These are phyloP conservation scores for Chalciporus sphaerocephalus DNA, from an alignment of 768 basidiomycete genomes.

Conservation along the genomic window DNA sequence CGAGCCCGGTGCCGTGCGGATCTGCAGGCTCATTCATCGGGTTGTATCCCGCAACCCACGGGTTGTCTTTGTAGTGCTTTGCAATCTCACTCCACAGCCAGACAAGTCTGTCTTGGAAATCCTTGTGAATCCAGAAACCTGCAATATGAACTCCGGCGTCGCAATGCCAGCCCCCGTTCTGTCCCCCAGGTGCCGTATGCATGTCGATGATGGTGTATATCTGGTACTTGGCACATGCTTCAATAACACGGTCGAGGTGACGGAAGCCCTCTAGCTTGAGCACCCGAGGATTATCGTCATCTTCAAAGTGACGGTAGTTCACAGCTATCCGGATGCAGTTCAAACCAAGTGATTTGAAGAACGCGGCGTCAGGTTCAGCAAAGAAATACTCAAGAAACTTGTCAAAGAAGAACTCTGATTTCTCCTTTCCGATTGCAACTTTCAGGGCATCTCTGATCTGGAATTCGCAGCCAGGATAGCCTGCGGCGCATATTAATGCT, in stretches of 20 bases:
- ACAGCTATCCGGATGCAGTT: conserved; percentile 72
- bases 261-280: conserved; percentile 68
- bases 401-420: conserved; percentile 77
- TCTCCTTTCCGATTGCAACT: conserved; percentile 55
- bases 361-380: conserved; percentile 61
- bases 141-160: conserved; percentile 64
- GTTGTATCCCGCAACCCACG: conserved; percentile 47
- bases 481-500: conserved; percentile 25
- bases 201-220: conserved; percentile 77
- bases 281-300: conserved; percentile 74
- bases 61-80: conserved; percentile 38
- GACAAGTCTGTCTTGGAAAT: conserved; percentile 41
- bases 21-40: conserved; percentile 45
- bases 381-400: conserved; percentile 85
- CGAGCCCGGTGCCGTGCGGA: conserved; percentile 31
- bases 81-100: conserved; percentile 41
- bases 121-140: conserved; percentile 40
- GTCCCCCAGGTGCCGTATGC: conserved; percentile 67
- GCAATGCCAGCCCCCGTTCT: conserved; percentile 72
- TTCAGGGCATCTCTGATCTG: conserved; percentile 65
- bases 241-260: conserved; percentile 71
- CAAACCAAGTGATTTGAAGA: conserved; percentile 68
- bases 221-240: conserved; percentile 63
- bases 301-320: conserved; percentile 68
- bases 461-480: conserved; percentile 73